phyloP scores from a whole-genome alignment of 495 filamentous ascomycete genomes.

The Elasticomyces elasticus region DNA sequence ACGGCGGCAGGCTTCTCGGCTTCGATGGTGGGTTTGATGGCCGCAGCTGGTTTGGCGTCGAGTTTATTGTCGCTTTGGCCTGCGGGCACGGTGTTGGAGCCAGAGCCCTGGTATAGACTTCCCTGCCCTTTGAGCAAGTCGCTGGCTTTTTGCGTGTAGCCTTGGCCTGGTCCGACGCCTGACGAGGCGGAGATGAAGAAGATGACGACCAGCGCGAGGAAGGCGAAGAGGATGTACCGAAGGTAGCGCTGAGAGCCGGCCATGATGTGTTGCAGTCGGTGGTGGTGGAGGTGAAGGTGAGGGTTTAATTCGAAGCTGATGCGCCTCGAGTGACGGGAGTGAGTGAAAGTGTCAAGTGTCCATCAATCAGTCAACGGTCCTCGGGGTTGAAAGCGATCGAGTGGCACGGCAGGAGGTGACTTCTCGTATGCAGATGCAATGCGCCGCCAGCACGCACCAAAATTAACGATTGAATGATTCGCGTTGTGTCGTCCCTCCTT shows the following conservation, averaged over 20 bases:
- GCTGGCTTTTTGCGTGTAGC: slow-evolving; percentile 13
- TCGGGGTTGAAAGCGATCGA: no score
- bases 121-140: slow-evolving; percentile 20
- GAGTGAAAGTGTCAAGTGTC: no score
- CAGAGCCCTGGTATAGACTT: slow-evolving; percentile 7
- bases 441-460: no score
- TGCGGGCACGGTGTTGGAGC: not conserved
- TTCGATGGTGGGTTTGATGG: not conserved
- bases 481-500: no score
- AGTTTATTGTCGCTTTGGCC: not conserved
- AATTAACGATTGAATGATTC: no score
- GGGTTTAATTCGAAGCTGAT: no score
- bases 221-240: slow-evolving; percentile 81
- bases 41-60: not conserved
- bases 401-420: no score
- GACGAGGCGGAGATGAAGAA: slow-evolving; percentile 73
- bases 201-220: slow-evolving; percentile 65
- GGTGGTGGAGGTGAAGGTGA: no score
- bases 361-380: no score
- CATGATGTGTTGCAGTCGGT: slow-evolving; percentile 16
- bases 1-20: not conserved
- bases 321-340: no score
- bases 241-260: slow-evolving; percentile 37
- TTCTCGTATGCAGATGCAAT: no score
- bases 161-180: not conserved